Base-by-base conservation (phyloP, 176 grass and related monocot species). In the Ensete ventricosum region DNA sequence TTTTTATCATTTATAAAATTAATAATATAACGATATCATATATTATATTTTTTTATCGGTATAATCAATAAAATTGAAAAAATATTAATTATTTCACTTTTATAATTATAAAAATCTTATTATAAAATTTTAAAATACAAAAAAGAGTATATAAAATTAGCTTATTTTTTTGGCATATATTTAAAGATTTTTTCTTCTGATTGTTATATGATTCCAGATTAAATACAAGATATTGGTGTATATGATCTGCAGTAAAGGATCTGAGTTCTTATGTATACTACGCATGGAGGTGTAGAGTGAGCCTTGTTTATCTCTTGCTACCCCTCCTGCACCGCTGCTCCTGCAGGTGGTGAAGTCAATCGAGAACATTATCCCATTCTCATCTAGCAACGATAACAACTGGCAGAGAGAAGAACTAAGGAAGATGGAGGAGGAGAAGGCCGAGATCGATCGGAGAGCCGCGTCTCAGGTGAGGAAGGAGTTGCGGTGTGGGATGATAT, bases 361-460 rank as follows among this genome's bases (percentile, higher is more conserved):
- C 2, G 67, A 69, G 25, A 69, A 3, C 26, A 49, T 49, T 2
- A 69, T 69, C 19, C 25, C 10, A 10, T 69, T 69, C 3, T 69
- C 67, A 1, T 69, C 49, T 6, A 69, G 67, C 25, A 1, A 49
- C 49, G 2, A 49, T 25, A 16, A 69, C 9, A 26, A 2, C 16
- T 8, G 1, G 8, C 20, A 9, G 26, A 69, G 16, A 49, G 26
- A 50, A 49, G 67, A 50, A 69, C 49, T 69, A 26, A 19, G 13
- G 26, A 69, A 69, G 26, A 49, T 69, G 67, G 29, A 69, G 23
- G 67, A 69, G 57, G 57, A 62, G 57, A 62, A 62, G 57, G 57
- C 57, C 5, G 67, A 69, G 29, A 69, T 50, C 23, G 67, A 69
- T 49, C 20, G 27, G 10, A 69, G 25, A 49, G 67, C 57, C 13